Percentiles rank a stretch among this genome's conserved stretches.
Evolutionary conservation across 495 filamentous ascomycete species (phyloP).

Genomic region (Tetracladium marchalianum): DNA sequence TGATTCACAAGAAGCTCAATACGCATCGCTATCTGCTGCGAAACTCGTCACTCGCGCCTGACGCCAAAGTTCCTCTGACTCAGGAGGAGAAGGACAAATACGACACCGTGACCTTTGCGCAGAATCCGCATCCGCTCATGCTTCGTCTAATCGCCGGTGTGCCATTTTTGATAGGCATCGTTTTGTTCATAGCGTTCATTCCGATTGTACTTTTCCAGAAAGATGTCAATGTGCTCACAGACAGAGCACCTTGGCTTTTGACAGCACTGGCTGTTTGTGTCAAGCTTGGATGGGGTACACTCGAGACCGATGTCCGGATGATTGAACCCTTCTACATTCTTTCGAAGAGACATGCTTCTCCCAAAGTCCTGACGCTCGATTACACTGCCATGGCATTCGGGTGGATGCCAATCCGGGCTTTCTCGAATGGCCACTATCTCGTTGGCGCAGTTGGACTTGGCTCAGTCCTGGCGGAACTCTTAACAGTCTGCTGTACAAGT

Average conservation of each 20-base stretch:
- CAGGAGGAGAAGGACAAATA: constrained; percentile 27
- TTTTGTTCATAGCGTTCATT: constrained; percentile 40
- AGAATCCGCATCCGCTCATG: constrained; percentile 62
- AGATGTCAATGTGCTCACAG: constrained; percentile 39
- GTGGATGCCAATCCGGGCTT: constrained; percentile 46
- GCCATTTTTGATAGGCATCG: constrained; percentile 41
- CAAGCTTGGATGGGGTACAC: constrained; percentile 56
- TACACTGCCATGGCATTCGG: constrained; percentile 63
- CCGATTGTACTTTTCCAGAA: constrained; percentile 47
- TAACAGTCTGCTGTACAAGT: constrained; percentile 57
- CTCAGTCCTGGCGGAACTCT: constrained; percentile 51
- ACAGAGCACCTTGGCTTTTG: constrained; percentile 53
- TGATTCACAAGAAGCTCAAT: constrained; percentile 56
- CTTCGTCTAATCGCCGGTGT: constrained; percentile 48
- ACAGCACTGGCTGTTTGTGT: constrained; percentile 52
- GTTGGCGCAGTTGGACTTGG: constrained; percentile 53
- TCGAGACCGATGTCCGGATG: constrained; percentile 65
- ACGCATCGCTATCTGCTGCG: constrained; percentile 56
- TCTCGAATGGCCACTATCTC: constrained; percentile 52
- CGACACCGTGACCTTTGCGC: constrained; percentile 28
- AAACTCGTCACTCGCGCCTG: constrained; percentile 52
- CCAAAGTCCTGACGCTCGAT: constrained; percentile 56
- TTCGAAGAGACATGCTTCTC: constrained; percentile 48
- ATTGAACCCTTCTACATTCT: constrained; percentile 68
- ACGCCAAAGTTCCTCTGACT: constrained; percentile 25